Conservation (phyloP, 2,329 filamentous ascomycete genomes). For the Xylaria sp. region DNA sequence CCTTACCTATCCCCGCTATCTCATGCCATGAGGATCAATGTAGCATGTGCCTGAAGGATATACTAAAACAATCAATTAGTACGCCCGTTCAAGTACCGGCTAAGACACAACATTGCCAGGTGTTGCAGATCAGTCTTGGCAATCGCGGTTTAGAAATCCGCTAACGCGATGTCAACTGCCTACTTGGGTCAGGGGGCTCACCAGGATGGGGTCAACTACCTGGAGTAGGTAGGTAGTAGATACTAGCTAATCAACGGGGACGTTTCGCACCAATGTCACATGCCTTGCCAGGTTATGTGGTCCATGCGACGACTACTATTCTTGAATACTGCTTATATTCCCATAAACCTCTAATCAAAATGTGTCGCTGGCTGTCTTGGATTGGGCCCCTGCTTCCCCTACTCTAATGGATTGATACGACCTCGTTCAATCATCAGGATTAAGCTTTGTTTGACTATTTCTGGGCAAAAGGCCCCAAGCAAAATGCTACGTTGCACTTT, state of each 20-base stretch:
- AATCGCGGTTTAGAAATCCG: neutral
- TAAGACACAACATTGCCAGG: conserved; percentile 12
- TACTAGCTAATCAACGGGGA: conserved; percentile 6
- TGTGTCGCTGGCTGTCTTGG: neutral
- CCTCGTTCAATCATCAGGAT: conserved; percentile 20
- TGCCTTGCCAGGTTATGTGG: conserved; percentile 24
- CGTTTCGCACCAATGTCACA: conserved; percentile 34
- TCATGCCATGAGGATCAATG: conserved; percentile 1
- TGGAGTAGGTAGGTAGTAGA: conserved; percentile 34
- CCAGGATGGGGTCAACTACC: conserved; percentile 19
- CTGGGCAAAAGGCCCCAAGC: neutral
- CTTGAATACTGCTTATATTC: conserved; percentile 19
- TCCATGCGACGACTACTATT: conserved; percentile 21
- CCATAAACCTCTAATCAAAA: conserved; percentile 5
- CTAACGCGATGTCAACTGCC: conserved; percentile 28
- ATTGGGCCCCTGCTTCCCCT: neutral
- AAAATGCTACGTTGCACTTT: conserved; percentile 32
- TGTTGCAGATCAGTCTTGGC: conserved; percentile 31
- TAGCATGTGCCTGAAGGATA: neutral
- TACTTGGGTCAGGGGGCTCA: conserved; percentile 27
- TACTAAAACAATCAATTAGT: neutral
- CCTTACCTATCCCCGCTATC: neutral
- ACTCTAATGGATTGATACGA: conserved; percentile 18
- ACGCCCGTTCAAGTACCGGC: conserved; percentile 2
- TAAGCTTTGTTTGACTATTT: neutral